phyloP scores from a whole-genome alignment of 768 basidiomycete species.

The Auricularia sp. region DNA sequence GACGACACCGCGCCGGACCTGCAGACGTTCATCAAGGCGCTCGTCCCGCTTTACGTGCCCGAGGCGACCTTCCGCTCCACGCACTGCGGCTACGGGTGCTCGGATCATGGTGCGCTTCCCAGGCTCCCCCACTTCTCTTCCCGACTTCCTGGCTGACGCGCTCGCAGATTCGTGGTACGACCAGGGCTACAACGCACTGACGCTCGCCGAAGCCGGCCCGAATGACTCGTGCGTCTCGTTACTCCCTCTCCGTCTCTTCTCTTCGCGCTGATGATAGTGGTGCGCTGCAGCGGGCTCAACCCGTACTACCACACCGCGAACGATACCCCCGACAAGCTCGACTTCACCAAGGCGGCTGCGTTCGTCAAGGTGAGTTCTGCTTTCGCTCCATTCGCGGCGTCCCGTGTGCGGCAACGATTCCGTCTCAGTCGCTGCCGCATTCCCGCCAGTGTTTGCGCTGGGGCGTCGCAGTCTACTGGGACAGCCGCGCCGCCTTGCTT shows the following conservation, averaged over 20 bases:
- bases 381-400: no score
- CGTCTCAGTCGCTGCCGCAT: no score
- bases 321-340: conserved; percentile 1
- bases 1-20: conserved; percentile 2
- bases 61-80: not conserved
- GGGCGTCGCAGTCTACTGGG: no score
- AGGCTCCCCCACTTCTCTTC: not conserved
- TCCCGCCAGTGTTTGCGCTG: no score
- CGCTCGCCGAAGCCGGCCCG: conserved; percentile 3
- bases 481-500: no score
- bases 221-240: not conserved
- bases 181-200: conserved; percentile 4
- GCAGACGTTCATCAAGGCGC: not conserved
- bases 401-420: no score
- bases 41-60: conserved; percentile 4
- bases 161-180: not conserved
- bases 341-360: not conserved
- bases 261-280: not conserved
- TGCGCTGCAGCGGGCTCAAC: not conserved
- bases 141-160: not conserved
- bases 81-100: conserved; percentile 7
- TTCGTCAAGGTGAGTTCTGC: conserved; percentile 1
- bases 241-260: not conserved
- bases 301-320: conserved; percentile 1
- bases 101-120: conserved; percentile 4